A percentile compares a stretch with the other conserved stretches of the same genome.
Conservation (phyloP, 2,329 filamentous ascomycete genomes). For the Calycina herbarum region DNA sequence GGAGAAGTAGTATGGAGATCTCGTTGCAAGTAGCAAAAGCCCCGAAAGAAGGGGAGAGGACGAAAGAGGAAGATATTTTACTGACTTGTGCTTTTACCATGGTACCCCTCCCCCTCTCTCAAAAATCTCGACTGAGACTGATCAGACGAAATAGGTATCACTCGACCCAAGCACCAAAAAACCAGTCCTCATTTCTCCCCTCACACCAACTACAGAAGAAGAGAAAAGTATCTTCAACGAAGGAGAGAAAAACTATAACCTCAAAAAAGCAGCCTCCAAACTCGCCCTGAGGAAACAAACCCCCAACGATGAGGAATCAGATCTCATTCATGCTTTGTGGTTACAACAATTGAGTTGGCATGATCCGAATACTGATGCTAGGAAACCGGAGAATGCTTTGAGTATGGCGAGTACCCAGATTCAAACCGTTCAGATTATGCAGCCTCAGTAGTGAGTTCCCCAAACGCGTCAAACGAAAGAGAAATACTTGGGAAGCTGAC, state of each 20-base stretch:
- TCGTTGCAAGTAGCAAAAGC: constrained; percentile 68
- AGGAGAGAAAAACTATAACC: constrained; percentile 65
- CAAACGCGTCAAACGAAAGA: too few species aligned
- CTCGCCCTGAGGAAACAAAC: constrained; percentile 62
- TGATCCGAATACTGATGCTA: constrained; percentile 54
- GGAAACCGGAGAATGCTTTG: constrained; percentile 56
- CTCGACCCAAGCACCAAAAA: constrained; percentile 66
- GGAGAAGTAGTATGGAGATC: constrained; percentile 68
- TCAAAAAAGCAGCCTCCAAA: constrained; percentile 62
- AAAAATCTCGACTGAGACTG: not conserved
- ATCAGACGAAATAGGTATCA: constrained; percentile 43
- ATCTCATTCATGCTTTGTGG: constrained; percentile 71
- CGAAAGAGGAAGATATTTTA: constrained; percentile 60
- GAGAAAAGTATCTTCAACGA: constrained; percentile 61
- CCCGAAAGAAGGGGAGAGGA: constrained; percentile 50
- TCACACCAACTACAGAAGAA: constrained; percentile 60
- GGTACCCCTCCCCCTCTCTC: constrained; percentile 45
- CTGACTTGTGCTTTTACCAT: constrained; percentile 75
- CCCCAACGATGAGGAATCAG: constrained; percentile 67
- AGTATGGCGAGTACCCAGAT: constrained; percentile 64
- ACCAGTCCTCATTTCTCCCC: constrained; percentile 60
- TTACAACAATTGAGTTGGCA: constrained; percentile 63
- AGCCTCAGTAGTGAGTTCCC: constrained; percentile 55
- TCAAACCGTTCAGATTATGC: constrained; percentile 70
- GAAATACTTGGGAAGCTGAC: not conserved